Percentiles rank a stretch among this genome's conserved stretches.
Conservation (phyloP, 2,329 filamentous ascomycete genomes). For the Aspergillus ochraceus region DNA sequence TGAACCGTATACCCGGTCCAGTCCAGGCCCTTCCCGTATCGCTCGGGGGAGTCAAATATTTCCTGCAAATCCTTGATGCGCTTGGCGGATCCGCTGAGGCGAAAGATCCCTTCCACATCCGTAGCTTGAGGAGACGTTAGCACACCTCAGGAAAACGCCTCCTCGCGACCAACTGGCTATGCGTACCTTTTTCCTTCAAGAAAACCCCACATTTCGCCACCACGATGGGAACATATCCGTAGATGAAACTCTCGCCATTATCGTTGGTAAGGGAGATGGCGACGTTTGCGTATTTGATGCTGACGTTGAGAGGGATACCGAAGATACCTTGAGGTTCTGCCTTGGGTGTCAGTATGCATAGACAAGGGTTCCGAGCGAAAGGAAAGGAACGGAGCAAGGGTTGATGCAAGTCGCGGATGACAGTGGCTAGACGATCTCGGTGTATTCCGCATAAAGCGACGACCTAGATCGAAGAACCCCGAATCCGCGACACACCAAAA, state of each 20-base stretch:
- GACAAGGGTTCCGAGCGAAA: neutral
- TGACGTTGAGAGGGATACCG: constrained; percentile 86
- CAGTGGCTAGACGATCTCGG: neutral
- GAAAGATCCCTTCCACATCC: constrained; percentile 93
- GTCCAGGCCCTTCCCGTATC: constrained; percentile 93
- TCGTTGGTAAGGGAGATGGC: constrained; percentile 95
- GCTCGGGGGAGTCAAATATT: constrained; percentile 89
- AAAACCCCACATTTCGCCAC: constrained; percentile 98
- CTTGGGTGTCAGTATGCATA: constrained; percentile 3
- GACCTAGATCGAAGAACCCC: neutral
- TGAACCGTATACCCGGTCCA: constrained; percentile 99
- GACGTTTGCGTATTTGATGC: constrained; percentile 96
- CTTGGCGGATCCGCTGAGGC: constrained; percentile 92
- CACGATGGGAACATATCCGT: constrained; percentile 97
- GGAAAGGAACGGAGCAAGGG: neutral
- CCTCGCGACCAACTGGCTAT: constrained; percentile 14
- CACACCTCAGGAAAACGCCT: neutral
- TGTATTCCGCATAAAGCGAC: neutral
- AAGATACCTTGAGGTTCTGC: constrained; percentile 74
- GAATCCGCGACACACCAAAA: neutral
- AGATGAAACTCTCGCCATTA: constrained; percentile 92
- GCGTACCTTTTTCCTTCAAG: constrained; percentile 91
- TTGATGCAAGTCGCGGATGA: neutral
- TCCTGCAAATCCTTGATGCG: constrained; percentile 95
- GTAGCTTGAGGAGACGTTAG: constrained; percentile 64